Evolutionary conservation across 2,329 filamentous ascomycete species (phyloP).

Genomic region (Colletotrichum cereale): DNA sequence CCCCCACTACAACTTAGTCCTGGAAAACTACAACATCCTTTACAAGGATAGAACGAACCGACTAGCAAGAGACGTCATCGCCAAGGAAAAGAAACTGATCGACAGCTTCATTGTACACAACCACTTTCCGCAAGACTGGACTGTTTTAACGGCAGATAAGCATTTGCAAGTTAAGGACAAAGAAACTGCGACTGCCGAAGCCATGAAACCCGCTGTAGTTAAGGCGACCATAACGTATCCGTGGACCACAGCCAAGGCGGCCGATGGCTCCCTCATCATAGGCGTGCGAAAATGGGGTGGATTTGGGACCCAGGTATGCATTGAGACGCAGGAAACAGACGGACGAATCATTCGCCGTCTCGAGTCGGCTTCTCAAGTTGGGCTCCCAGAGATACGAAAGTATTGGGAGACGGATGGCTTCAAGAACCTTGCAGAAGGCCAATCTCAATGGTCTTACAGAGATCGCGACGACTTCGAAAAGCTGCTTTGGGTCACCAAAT

Average conservation of each 20-base stretch:
- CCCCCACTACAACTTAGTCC: background rate
- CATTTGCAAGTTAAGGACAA: background rate
- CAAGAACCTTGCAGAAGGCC: background rate
- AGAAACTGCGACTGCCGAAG: background rate
- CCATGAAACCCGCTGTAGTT: background rate
- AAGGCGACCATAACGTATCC: background rate
- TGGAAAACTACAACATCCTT: background rate
- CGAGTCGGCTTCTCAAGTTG: background rate
- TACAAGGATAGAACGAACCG: background rate
- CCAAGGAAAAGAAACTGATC: background rate
- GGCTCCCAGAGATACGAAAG: background rate
- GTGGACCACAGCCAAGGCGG: background rate
- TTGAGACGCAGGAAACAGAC: background rate
- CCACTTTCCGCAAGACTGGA: background rate
- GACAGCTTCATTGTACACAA: background rate
- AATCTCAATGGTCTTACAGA: background rate
- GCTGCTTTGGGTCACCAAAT: conserved; percentile 35
- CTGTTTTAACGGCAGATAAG: background rate
- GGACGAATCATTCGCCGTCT: background rate
- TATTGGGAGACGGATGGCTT: background rate
- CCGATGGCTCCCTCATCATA: conserved; percentile 9
- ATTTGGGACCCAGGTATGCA: background rate
- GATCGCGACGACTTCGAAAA: conserved; percentile 15
- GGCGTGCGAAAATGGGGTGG: background rate
- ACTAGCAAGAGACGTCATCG: background rate